phyloP scores from a whole-genome alignment of 1,284 basidiomycete genomes.

The Stygiomarasmius scandens region DNA sequence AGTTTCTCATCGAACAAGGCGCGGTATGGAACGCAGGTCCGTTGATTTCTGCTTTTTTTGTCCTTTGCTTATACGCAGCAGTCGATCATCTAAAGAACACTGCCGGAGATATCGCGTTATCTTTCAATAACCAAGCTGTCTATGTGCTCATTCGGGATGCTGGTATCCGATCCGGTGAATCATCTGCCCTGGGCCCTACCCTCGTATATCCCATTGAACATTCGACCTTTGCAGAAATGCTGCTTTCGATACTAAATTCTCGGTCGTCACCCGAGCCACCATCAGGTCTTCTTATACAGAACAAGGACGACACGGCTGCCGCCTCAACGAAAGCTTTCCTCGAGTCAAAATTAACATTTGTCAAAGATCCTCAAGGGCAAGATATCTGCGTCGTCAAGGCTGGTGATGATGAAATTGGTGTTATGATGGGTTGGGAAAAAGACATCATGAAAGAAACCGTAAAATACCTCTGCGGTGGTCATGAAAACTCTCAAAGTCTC shows the following conservation, averaged over 20 bases:
- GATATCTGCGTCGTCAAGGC: conserved; percentile 79
- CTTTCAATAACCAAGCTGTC: conserved; percentile 74
- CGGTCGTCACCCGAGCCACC: conserved; percentile 37
- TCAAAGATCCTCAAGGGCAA: conserved; percentile 74
- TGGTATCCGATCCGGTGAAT: conserved; percentile 80
- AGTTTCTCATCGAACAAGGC: conserved; percentile 75
- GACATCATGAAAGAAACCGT: conserved; percentile 82
- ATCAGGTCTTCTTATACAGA: conserved; percentile 47
- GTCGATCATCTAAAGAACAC: conserved; percentile 81
- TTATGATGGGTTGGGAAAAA: conserved; percentile 97
- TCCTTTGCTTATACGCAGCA: conserved; percentile 27
- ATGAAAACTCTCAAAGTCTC: conserved; percentile 55
- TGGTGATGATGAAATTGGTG: conserved; percentile 75
- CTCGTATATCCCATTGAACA: conserved; percentile 6
- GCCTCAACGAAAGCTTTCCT: conserved; percentile 82
- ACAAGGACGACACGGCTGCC: conserved; percentile 67
- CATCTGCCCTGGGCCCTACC: conserved; percentile 15
- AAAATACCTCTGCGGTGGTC: conserved; percentile 54
- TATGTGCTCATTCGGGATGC: conserved; percentile 84
- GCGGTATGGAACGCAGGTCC: conserved; percentile 90
- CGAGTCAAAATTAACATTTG: conserved; percentile 70
- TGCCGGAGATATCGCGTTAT: conserved; percentile 87
- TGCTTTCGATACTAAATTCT: conserved; percentile 62
- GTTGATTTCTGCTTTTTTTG: conserved; percentile 21
- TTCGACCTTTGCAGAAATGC: conserved; percentile 51